Conservation (phyloP, 2,329 filamentous ascomycete genomes). For the Alternaria triticina region DNA sequence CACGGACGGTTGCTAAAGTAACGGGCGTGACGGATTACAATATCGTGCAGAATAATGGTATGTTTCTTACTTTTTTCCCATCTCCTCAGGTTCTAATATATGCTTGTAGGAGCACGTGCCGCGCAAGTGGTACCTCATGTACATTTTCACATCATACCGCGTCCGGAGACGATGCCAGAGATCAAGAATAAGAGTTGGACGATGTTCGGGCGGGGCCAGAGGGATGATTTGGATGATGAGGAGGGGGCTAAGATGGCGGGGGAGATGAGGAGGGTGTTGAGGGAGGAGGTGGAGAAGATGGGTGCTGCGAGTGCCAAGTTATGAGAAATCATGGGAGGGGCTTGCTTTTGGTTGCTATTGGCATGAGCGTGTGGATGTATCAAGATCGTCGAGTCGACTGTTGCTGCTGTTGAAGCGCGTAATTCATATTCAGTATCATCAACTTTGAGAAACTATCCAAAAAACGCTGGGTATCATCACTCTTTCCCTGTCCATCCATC, state of each 20-base stretch:
- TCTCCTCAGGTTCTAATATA: background rate
- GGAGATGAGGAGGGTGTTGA: constrained; percentile 52
- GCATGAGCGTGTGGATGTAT: background rate
- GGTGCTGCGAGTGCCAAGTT: constrained; percentile 8
- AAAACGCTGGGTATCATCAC: constrained; percentile 8
- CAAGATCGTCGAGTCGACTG: too few relatives aligned
- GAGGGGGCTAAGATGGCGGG: constrained; percentile 69
- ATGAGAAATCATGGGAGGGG: background rate
- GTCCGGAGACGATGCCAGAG: constrained; percentile 66
- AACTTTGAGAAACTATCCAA: background rate
- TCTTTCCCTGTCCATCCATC: background rate
- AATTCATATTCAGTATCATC: background rate
- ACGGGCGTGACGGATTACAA: constrained; percentile 88
- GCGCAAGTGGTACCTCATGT: constrained; percentile 93
- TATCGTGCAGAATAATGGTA: constrained; percentile 92
- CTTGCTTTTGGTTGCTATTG: background rate
- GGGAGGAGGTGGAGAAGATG: constrained; percentile 44
- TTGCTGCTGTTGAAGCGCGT: background rate
- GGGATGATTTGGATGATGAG: constrained; percentile 78
- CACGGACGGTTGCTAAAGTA: constrained; percentile 70
- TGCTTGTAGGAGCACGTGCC: constrained; percentile 69
- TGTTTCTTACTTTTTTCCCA: constrained; percentile 6
- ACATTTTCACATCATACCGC: constrained; percentile 92
- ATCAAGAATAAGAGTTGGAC: constrained; percentile 70
- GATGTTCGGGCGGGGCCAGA: constrained; percentile 78